phyloP scores from a whole-genome alignment of 1,139 yeast species.

The Debaryomycetaceae sp. region DNA sequence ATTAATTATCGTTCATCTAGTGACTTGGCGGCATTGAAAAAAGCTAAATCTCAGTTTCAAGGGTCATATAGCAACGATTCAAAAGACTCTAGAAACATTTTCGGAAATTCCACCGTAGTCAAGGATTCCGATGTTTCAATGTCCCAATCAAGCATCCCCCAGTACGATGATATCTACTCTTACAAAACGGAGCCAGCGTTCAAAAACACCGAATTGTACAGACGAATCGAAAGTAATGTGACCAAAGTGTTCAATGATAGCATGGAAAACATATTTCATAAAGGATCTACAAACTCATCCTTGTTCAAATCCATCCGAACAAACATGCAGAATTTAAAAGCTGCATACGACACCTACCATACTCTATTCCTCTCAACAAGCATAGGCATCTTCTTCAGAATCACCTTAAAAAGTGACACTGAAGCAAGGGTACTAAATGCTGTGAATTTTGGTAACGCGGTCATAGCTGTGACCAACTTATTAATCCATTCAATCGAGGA shows the following conservation, averaged over 20 bases:
- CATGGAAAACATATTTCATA: not conserved
- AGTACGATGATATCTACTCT: not conserved
- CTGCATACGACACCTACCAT: conserved; percentile 6
- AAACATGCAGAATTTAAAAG: not conserved
- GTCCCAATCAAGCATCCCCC: not conserved
- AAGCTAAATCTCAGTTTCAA: conserved; percentile 10
- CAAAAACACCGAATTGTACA: not conserved
- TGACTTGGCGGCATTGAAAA: conserved; percentile 30
- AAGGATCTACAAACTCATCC: not conserved
- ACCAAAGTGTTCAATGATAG: not conserved
- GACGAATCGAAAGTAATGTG: not conserved
- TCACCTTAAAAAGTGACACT: conserved; percentile 51
- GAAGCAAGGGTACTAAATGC: conserved; percentile 59
- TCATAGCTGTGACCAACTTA: conserved; percentile 57
- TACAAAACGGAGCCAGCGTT: not conserved
- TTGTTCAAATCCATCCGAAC: not conserved
- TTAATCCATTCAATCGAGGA: conserved; percentile 61
- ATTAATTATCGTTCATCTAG: conserved; percentile 32
- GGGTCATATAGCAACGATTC: not conserved
- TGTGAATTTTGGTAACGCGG: conserved; percentile 58
- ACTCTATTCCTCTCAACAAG: conserved; percentile 24
- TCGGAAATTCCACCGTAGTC: conserved; percentile 25
- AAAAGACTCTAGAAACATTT: conserved; percentile 17
- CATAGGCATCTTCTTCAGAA: conserved; percentile 46
- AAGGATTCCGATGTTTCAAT: not conserved